Conservation (phyloP, 768 basidiomycete species). For the Mycena kentingensis region DNA sequence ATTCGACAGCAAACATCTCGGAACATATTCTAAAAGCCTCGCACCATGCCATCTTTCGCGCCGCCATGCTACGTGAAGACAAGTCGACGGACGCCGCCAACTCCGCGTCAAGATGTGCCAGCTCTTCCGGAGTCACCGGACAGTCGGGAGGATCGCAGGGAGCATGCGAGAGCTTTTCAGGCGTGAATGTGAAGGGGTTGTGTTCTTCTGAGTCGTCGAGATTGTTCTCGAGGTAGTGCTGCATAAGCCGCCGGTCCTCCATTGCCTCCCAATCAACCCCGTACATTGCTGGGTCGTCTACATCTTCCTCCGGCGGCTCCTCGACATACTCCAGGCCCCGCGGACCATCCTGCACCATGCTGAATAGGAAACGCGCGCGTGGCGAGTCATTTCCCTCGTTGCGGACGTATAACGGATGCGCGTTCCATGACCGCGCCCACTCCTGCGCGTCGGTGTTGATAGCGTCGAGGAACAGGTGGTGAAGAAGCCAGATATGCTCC, state of each 20-base stretch:
- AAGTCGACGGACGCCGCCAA: neutral
- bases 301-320: neutral
- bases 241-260: neutral
- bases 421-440: conserved; percentile 39
- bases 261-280: neutral
- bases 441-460: conserved; percentile 33
- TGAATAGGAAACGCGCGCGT: conserved; percentile 32
- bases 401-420: conserved; percentile 27
- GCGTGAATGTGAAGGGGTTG: neutral
- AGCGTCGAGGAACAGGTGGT: conserved; percentile 35
- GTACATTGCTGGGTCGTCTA: neutral
- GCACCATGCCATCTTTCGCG: neutral
- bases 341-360: conserved; percentile 32
- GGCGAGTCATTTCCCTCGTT: conserved; percentile 24
- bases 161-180: neutral
- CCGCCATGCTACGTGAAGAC: neutral
- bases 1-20: too few species aligned
- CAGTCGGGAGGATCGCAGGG: neutral
- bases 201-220: neutral
- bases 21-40: too few species aligned
- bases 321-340: conserved; percentile 18
- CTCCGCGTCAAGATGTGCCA: neutral
- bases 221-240: neutral
- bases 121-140: neutral
- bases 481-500: conserved; percentile 43